These are phyloP conservation scores for Zymoseptoria ardabiliae DNA, from an alignment of 2,329 filamentous ascomycete species.

Conservation along the genomic window DNA sequence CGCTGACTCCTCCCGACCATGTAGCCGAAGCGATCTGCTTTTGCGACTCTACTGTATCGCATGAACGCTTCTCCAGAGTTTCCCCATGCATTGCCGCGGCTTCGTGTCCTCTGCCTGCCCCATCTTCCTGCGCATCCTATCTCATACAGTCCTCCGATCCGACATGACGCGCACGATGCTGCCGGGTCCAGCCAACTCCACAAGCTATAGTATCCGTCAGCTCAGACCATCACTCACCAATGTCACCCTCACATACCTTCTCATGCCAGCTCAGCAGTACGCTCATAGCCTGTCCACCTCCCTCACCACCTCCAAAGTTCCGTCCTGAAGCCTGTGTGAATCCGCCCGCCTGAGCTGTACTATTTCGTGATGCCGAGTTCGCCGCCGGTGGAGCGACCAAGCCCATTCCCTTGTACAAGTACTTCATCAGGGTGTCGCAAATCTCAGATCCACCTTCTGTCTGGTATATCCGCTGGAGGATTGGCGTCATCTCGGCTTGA, in stretches of 20 bases:
- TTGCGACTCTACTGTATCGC: background rate
- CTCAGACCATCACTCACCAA: background rate
- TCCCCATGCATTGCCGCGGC: background rate
- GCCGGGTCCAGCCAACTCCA: conserved; percentile 85
- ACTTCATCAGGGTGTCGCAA: conserved; percentile 94
- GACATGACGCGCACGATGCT: conserved; percentile 91
- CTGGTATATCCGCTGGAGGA: conserved; percentile 73
- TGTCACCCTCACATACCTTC: conserved; percentile 48
- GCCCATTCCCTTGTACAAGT: conserved; percentile 88
- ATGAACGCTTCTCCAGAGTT: background rate
- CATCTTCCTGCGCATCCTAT: conserved; percentile 2
- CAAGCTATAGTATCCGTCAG: conserved; percentile 45
- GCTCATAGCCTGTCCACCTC: conserved; percentile 78
- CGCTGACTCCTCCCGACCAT: background rate
- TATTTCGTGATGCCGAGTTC: conserved; percentile 28
- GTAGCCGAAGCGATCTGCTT: background rate
- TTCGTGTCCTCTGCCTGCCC: background rate
- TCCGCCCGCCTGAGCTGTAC: conserved; percentile 72
- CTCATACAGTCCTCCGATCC: conserved; percentile 82
- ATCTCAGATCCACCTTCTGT: conserved; percentile 75
- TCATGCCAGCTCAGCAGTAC: conserved; percentile 97
- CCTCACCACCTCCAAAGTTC: conserved; percentile 51
- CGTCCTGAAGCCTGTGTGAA: conserved; percentile 66
- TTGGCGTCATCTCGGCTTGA: conserved; percentile 86
- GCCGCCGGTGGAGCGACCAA: conserved; percentile 28